Base-by-base conservation (phyloP, 1,284 basidiomycete species). In the Dichomitus squalens region DNA sequence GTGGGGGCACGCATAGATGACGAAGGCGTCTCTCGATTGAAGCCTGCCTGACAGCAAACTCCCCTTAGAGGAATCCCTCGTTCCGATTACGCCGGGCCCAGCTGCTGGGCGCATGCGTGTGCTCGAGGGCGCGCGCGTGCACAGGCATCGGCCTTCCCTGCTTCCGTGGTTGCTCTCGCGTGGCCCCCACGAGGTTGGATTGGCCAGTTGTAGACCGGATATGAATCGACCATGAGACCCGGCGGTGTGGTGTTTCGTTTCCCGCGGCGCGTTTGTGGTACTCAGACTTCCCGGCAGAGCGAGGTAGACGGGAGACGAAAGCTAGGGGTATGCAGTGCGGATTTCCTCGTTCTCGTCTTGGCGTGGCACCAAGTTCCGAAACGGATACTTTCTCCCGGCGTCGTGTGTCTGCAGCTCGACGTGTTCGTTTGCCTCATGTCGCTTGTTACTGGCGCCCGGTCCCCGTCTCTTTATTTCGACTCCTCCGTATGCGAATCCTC, bases 311-410 rank as follows among this genome's bases (percentile, higher is more conserved):
- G 5, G 34, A 33, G 21, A n/a, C 58, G 52, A 57, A 52, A 43
- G 47, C 39, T 36, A 59, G 58, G 16, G 20, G 58, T 63, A 63
- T 60, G 56, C 58, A 53, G 53, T 52, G 48, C 23, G 58, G 39
- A 36, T 29, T 23, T 44, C 36, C 49, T 49, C 47, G n/a, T 38
- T 53, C 48, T 56, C 53, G 11, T 53, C 38, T 53, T 50, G 41
- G 53, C 33, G 47, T 60, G 40, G 53, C 40, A 31, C 38, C 53
- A 50, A 55, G 58, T 63, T 63, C 61, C 60, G 61, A 60, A 49
- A 38, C 50, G 54, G 48, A 41, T 53, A 39, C 46, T 53, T 56
- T 35, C 25, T 29, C 23, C 25, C 34, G n/a, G 35, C 34, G 27
- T 47, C 44, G 29, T 47, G 27, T 47, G n/a, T 23, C 40, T 23